Percentiles rank a stretch among this genome's conserved stretches.
Evolutionary conservation across 2,329 filamentous ascomycete species (phyloP).

Genomic region (Cadophora sp.): DNA sequence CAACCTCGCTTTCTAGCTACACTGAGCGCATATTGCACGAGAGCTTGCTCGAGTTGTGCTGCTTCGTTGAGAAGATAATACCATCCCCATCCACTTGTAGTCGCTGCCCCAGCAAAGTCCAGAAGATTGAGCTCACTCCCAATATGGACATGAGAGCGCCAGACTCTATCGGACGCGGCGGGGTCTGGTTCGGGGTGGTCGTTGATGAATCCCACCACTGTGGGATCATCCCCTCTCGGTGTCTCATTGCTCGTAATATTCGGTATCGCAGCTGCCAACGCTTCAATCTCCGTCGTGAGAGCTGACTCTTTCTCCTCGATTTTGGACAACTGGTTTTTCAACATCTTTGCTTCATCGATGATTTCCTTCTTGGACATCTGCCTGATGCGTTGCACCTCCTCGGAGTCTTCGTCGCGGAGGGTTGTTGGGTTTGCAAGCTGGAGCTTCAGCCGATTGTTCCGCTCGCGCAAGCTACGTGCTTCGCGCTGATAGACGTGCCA

Average conservation of each 20-base stretch:
- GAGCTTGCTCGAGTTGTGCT: constrained; percentile 91
- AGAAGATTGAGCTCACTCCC: constrained; percentile 86
- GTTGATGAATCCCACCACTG: constrained; percentile 80
- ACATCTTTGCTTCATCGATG: constrained; percentile 65
- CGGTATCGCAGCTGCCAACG: constrained; percentile 78
- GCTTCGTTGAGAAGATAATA: constrained; percentile 95
- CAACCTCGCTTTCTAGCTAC: constrained; percentile 78
- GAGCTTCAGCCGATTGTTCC: constrained; percentile 68
- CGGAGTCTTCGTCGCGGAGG: constrained; percentile 50
- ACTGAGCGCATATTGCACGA: constrained; percentile 83
- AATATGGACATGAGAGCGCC: constrained; percentile 84
- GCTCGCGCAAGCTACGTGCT: constrained; percentile 66
- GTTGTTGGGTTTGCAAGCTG: constrained; percentile 59
- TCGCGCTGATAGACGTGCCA: constrained; percentile 67
- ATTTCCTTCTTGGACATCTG: constrained; percentile 57
- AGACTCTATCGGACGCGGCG: constrained; percentile 49
- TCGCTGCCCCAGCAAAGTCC: constrained; percentile 83
- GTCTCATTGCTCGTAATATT: constrained; percentile 84
- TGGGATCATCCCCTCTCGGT: constrained; percentile 71
- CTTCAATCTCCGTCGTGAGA: constrained; percentile 70
- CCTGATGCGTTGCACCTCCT: constrained; percentile 34
- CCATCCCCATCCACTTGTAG: constrained; percentile 95
- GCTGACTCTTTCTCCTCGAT: constrained; percentile 69
- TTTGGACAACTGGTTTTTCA: constrained; percentile 67
- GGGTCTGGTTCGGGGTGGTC: constrained; percentile 59